A percentile compares a stretch with the other conserved stretches of the same genome.
Evolutionary conservation across 2,329 filamentous ascomycete genomes (phyloP).

Genomic region (Sporothrix euskadiensis): DNA sequence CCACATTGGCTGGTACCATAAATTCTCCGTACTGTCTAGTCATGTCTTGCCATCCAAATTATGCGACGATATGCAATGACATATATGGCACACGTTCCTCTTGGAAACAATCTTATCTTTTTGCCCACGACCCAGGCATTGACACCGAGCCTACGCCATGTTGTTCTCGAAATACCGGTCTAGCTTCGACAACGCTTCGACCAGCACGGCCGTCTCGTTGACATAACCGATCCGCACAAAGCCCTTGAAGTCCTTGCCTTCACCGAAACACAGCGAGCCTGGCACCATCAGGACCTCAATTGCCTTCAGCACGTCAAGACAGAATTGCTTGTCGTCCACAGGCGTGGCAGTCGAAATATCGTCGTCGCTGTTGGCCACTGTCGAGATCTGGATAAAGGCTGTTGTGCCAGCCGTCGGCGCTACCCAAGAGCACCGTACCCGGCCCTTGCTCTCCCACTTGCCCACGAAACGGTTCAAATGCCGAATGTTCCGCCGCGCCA

Average conservation of each 20-base stretch:
- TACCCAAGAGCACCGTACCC: slow-evolving; percentile 61
- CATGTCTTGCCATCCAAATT: neutral
- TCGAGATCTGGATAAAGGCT: slow-evolving; percentile 70
- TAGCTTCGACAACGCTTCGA: slow-evolving; percentile 60
- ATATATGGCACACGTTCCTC: neutral
- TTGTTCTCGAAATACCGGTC: slow-evolving; percentile 44
- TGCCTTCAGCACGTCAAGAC: slow-evolving; percentile 64
- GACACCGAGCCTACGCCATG: slow-evolving; percentile 30
- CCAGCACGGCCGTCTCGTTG: slow-evolving; percentile 67
- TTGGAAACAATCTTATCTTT: too few relatives aligned
- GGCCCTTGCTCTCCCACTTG: slow-evolving; percentile 52
- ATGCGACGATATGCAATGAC: neutral
- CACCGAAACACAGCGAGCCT: slow-evolving; percentile 71
- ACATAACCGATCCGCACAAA: slow-evolving; percentile 78
- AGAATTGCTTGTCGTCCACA: slow-evolving; percentile 73
- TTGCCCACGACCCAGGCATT: too few relatives aligned
- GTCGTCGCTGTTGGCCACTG: slow-evolving; percentile 46
- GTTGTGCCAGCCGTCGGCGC: slow-evolving; percentile 78
- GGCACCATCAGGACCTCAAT: slow-evolving; percentile 75
- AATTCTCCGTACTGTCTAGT: neutral
- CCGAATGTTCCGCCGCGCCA: slow-evolving; percentile 67
- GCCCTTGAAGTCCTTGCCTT: slow-evolving; percentile 65
- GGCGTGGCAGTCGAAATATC: slow-evolving; percentile 42
- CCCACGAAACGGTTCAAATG: slow-evolving; percentile 68
- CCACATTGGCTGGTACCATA: neutral